Evolutionary conservation across 1,139 yeast species (phyloP), one percentile per base, ranked within the genome.

Genomic region (Yamadazyma dendronema): DNA sequence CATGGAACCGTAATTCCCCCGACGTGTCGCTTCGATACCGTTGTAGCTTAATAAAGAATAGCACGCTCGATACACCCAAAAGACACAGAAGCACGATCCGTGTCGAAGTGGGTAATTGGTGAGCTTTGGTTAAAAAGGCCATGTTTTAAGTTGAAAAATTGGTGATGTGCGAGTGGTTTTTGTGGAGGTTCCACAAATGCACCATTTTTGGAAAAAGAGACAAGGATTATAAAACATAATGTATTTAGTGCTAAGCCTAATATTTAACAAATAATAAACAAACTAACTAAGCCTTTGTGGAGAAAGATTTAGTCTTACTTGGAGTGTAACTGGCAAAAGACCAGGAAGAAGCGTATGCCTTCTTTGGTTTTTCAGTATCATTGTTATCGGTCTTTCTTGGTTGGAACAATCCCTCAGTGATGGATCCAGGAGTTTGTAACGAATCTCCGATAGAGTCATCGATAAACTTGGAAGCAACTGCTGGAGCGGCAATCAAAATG

Each of bases 401-500:
- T 69, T 90, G 97, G 76, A 89, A 77, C 52, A 90, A 66, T 58
- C 95, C 95, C 37, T 70, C 63, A 47, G 81, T 77, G 46, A 79
- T 72, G 51, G 76, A 72, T 14, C 40, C 40, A 16, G 31, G 30
- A 8, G 17, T 21, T 15, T 76, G 56, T 38, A 65, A 46, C 30
- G 51, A 36, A 31, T 59, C 63, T 37, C 60, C 63, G 38, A 59
- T 43, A 46, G 53, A 52, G 39, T 70, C 60, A 19, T 69, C 52
- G 33, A 62, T 52, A 35, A 54, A 56, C 25, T 53, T 47, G 27
- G 83, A 73, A 26, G 85, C 95, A 49, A 79, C 84, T 26, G 97
- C 97, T 48, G 99, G 99, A 27, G 94, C 98, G 51, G 82, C 86
- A 61, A 94, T 82, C 59, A 90, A 66, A 35, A 78, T 81, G 50